Conservation (phyloP, 306 rosid species). For the Sphenostylis stenocarpa region DNA sequence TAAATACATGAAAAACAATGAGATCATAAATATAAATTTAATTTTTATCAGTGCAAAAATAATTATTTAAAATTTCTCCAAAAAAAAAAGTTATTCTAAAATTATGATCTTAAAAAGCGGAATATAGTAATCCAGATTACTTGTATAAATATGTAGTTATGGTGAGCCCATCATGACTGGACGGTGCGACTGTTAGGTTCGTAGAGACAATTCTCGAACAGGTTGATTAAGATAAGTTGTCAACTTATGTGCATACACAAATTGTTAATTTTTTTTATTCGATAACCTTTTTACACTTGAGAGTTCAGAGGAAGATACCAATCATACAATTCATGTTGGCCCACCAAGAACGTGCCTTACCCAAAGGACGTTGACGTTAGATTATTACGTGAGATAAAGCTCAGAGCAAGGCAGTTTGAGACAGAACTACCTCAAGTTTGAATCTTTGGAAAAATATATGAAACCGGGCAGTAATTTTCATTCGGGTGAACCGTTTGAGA, state of each 20-base stretch:
- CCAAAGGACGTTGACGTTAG: background rate
- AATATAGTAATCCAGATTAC: no score
- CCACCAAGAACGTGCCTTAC: background rate
- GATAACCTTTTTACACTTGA: background rate
- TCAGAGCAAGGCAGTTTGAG: background rate
- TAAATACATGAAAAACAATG: no score
- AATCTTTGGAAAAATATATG: background rate
- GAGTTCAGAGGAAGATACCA: background rate
- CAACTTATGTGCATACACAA: background rate
- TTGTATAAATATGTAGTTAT: no score
- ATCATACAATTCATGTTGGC: background rate
- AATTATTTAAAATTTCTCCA: no score
- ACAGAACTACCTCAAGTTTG: background rate
- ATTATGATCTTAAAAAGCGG: no score
- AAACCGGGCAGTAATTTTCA: background rate
- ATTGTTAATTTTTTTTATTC: background rate
- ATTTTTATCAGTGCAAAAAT: no score
- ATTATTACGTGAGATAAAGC: background rate
- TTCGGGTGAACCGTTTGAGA: background rate
- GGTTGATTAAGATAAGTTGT: no score
- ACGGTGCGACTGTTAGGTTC: no score
- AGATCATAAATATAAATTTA: no score
- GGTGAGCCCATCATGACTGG: no score
- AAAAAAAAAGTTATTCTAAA: no score
- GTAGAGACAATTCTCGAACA: no score